Base-by-base conservation (phyloP, 306 rosid species). In the Cucumis cinereus region DNA sequence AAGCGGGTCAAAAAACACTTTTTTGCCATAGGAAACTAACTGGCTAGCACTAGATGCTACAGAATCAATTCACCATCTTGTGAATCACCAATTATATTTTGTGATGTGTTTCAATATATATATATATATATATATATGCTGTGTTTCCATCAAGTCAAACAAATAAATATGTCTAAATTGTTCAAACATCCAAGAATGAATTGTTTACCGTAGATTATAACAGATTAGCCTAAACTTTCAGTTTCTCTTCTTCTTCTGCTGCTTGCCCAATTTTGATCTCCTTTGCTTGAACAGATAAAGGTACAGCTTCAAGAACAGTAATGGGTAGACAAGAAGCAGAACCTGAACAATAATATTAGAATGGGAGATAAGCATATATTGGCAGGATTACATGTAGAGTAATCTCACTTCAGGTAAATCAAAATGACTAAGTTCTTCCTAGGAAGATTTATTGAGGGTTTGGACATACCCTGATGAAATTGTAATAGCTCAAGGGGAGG, bases 201-300 rank as follows among this genome's bases (percentile, higher is more conserved):
- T 69, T 13, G 38, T 50, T 47, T 26, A 24, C 19, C 1, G 33
- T 50, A 69, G 57, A 45, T 45, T 45, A 69, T 69, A 23, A 7
- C 13, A 45, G 52, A 22, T 68, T 22, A 53, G 56, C 16, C 57
- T n/a, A 80, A 80, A 68, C 67, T 54, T 55, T 88, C 81, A 85
- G 30, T 82, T 78, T 57, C 35, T 85, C 84, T 93, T 86, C 85
- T 90, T 89, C 62, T 78, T 76, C 62, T 75, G 83, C 78, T 5
- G 78, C 71, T 86, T 90, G 45, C 86, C 45, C 78, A 93, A 87
- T 86, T 93, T 94, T 23, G 92, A 60, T 69, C 79, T 83, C 41
- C 98, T 90, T 82, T 94, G 98, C 89, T 87, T 91, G 84, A 94
- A 87, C 82, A 94, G 77, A 81, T 94, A 96, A 79, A 93, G 86